Conservation (phyloP, 1,284 basidiomycete species). For the Phellopilus nigrolimitatus region DNA sequence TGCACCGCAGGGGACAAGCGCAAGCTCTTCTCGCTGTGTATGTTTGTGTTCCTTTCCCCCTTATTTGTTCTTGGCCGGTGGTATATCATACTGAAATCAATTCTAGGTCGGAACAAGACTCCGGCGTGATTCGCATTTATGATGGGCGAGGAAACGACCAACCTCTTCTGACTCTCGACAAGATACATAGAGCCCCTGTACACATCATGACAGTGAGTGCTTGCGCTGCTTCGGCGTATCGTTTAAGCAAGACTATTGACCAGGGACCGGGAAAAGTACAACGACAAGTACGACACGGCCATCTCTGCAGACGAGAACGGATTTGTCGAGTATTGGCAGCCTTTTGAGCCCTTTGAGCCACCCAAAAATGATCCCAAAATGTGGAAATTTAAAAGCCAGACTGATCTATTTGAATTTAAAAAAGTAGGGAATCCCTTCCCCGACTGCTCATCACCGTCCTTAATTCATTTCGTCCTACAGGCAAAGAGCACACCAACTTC, state of each 20-base stretch:
- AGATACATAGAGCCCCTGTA: slow-evolving; percentile 82
- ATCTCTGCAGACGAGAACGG: slow-evolving; percentile 93
- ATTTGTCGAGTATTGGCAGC: slow-evolving; percentile 97
- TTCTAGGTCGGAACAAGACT: slow-evolving; percentile 71
- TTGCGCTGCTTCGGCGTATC: not conserved
- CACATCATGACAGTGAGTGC: slow-evolving; percentile 82
- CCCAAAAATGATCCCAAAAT: slow-evolving; percentile 76
- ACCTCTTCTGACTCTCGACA: slow-evolving; percentile 71
- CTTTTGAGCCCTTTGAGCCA: slow-evolving; percentile 78
- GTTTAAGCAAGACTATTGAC: slow-evolving; percentile 13
- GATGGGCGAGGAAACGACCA: slow-evolving; percentile 85
- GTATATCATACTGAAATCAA: slow-evolving; percentile 22
- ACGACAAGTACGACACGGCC: slow-evolving; percentile 84
- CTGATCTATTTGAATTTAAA: slow-evolving; percentile 97
- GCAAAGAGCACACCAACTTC: slow-evolving; percentile 89
- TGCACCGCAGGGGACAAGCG: slow-evolving; percentile 84
- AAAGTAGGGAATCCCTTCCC: slow-evolving; percentile 60
- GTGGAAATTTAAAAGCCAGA: slow-evolving; percentile 89
- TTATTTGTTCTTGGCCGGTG: not conserved
- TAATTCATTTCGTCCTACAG: slow-evolving; percentile 35
- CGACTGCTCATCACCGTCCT: not conserved
- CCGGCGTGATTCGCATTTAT: slow-evolving; percentile 81
- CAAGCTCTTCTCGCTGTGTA: slow-evolving; percentile 87
- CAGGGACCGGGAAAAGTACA: slow-evolving; percentile 59
- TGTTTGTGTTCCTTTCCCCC: slow-evolving; percentile 28